Evolutionary conservation across 495 filamentous ascomycete species (phyloP).

Genomic region (Penicillium flavigenum): DNA sequence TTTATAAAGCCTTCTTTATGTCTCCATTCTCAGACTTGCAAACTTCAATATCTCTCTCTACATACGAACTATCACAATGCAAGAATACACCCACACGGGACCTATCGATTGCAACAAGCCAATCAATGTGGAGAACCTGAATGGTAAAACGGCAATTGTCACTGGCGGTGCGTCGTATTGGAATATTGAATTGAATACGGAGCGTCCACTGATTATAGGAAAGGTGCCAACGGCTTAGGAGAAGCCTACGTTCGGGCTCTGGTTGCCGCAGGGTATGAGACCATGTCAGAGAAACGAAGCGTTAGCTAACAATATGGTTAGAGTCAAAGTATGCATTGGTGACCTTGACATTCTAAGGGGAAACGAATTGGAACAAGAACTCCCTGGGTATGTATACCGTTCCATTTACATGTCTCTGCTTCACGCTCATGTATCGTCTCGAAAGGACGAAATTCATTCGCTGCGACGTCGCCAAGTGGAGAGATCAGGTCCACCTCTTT

Average conservation of each 20-base stretch:
- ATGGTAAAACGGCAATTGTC: conserved; percentile 15
- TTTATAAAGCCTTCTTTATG: too few species aligned
- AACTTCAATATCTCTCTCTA: not conserved
- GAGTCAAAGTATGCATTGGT: conserved; percentile 18
- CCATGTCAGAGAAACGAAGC: not conserved
- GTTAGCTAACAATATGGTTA: conserved; percentile 5
- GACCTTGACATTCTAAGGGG: conserved; percentile 16
- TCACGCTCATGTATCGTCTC: not conserved
- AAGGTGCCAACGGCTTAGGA: conserved; percentile 26
- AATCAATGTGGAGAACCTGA: not conserved
- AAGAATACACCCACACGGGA: not conserved
- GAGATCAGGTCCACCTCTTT: conserved; percentile 40
- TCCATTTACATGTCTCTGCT: not conserved
- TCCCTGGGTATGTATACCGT: conserved; percentile 5
- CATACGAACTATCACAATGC: not conserved
- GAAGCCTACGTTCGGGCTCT: conserved; percentile 28
- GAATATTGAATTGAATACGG: too few species aligned
- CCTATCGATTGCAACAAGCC: conserved; percentile 5
- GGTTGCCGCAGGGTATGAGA: conserved; percentile 19
- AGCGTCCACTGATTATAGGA: not conserved
- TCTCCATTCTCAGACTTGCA: too few species aligned
- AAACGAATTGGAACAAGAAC: conserved; percentile 17
- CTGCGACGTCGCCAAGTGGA: conserved; percentile 28
- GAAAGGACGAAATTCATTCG: conserved; percentile 19
- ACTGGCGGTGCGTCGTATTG: conserved; percentile 8